These are phyloP conservation scores for Rhododendron molle DNA, from an alignment of 148 eudicot genomes.

Conservation along the genomic window DNA sequence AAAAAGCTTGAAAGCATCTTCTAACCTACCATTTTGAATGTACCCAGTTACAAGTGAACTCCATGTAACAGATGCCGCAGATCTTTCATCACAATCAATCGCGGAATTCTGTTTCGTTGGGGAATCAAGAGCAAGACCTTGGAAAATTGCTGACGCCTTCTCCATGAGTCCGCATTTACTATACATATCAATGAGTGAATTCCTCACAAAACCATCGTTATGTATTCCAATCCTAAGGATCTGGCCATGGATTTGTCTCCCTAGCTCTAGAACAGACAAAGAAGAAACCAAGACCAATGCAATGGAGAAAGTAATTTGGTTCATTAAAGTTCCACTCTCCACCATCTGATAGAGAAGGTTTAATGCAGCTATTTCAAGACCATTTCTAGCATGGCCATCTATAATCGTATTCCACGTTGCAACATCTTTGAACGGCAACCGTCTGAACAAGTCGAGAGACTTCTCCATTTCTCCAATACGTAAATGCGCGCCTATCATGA, in stretches of 20 bases:
- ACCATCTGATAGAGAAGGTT: constrained; percentile 64
- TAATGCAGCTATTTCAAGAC: constrained; percentile 39
- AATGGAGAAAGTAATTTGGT: constrained; percentile 50
- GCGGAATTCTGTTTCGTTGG: constrained; percentile 3
- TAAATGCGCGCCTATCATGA: constrained; percentile 54
- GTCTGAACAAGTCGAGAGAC: constrained; percentile 51
- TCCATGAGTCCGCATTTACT: constrained; percentile 69
- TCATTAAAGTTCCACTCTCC: constrained; percentile 25
- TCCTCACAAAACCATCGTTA: constrained; percentile 42
- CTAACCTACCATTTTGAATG: constrained; percentile 52
- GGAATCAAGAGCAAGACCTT: constrained; percentile 14
- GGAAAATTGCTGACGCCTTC: constrained; percentile 50
- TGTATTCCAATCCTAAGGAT: constrained; percentile 36
- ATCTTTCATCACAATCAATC: constrained; percentile 13
- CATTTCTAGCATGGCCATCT: constrained; percentile 59
- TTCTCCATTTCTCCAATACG: constrained; percentile 40
- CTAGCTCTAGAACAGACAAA: constrained; percentile 42
- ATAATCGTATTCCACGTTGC: constrained; percentile 77
- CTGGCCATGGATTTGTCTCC: constrained; percentile 62
- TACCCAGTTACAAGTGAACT: constrained; percentile 65
- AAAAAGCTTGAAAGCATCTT: constrained; percentile 53
- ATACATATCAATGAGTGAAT: constrained; percentile 74
- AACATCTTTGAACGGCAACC: constrained; percentile 47
- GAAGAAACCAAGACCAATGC: constrained; percentile 57
- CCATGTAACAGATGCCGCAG: constrained; percentile 36